phyloP scores from a whole-genome alignment of 768 basidiomycete genomes.

The Kwoniella sp. region DNA sequence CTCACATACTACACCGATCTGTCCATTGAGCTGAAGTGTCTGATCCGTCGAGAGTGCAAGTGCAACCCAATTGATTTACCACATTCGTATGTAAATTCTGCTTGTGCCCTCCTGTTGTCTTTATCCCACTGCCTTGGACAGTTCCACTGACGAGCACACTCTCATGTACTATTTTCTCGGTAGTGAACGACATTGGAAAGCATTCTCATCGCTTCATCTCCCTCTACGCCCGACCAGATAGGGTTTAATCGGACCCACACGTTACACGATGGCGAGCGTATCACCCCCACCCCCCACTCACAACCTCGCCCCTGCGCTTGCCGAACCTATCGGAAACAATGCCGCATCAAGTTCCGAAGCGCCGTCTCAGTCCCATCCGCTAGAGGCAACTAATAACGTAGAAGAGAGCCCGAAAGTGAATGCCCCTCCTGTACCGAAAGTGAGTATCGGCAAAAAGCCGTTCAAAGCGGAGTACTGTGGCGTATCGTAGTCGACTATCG shows the following conservation, averaged over 20 bases:
- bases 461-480: not conserved
- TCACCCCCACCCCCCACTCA: not conserved
- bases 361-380: slow-evolving; percentile 11
- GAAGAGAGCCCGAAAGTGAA: not conserved
- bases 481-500: not conserved
- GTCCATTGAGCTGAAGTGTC: not conserved
- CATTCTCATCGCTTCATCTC: too few relatives aligned
- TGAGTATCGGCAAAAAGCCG: too few relatives aligned
- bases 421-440: slow-evolving; percentile 15
- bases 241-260: not conserved
- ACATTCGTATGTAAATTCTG: too few relatives aligned
- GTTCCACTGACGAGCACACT: too few relatives aligned
- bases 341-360: not conserved
- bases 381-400: not conserved
- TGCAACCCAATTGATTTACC: not conserved
- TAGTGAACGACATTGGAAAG: too few relatives aligned
- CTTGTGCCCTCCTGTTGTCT: too few relatives aligned
- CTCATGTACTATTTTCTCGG: not conserved
- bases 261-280: not conserved
- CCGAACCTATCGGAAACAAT: not conserved
- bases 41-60: not conserved
- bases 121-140: too few relatives aligned
- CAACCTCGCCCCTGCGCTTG: slow-evolving; percentile 1
- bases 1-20: not conserved
- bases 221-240: not conserved